Percentiles rank a stretch among this genome's conserved stretches.
Evolutionary conservation across 139 green algal genomes (phyloP).

Genomic region (Pycnococcus provasolii): DNA sequence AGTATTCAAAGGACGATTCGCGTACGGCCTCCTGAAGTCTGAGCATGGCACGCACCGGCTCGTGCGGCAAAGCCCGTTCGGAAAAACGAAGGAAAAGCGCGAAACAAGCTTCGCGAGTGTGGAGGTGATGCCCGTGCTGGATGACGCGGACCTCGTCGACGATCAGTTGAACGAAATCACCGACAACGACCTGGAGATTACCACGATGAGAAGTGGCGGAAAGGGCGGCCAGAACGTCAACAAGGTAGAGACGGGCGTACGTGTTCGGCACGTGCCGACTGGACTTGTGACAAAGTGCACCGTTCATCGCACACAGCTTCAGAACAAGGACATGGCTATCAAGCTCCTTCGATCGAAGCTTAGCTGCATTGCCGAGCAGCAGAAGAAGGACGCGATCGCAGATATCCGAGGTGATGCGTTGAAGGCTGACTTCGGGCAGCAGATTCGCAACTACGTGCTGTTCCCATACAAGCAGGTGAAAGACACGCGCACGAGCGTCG

Average conservation of each 20-base stretch:
- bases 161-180: slow-evolving; percentile 23
- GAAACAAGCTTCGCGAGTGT: slow-evolving; percentile 89
- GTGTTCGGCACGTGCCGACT: slow-evolving; percentile 76
- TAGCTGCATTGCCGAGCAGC: slow-evolving; percentile 71
- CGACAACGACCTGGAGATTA: slow-evolving; percentile 78
- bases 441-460: slow-evolving; percentile 95
- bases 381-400: slow-evolving; percentile 52
- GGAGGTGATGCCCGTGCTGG: slow-evolving; percentile 55
- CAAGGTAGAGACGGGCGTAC: slow-evolving; percentile 89
- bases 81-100: slow-evolving; percentile 61
- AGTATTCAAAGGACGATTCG: slow-evolving; percentile 51
- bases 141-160: slow-evolving; percentile 26
- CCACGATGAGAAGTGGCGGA: slow-evolving; percentile 49
- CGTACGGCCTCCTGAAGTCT: slow-evolving; percentile 53
- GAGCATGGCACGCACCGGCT: slow-evolving; percentile 95
- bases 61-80: slow-evolving; percentile 86
- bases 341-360: slow-evolving; percentile 46
- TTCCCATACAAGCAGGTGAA: slow-evolving; percentile 96
- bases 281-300: slow-evolving; percentile 74
- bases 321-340: slow-evolving; percentile 46
- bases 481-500: slow-evolving; percentile 57
- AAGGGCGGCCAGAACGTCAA: slow-evolving; percentile 86
- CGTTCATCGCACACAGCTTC: slow-evolving; percentile 56
- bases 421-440: slow-evolving; percentile 89
- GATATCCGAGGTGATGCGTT: slow-evolving; percentile 84